Evolutionary conservation across 495 filamentous ascomycete species (phyloP).

Genomic region (Peziza echinospora): DNA sequence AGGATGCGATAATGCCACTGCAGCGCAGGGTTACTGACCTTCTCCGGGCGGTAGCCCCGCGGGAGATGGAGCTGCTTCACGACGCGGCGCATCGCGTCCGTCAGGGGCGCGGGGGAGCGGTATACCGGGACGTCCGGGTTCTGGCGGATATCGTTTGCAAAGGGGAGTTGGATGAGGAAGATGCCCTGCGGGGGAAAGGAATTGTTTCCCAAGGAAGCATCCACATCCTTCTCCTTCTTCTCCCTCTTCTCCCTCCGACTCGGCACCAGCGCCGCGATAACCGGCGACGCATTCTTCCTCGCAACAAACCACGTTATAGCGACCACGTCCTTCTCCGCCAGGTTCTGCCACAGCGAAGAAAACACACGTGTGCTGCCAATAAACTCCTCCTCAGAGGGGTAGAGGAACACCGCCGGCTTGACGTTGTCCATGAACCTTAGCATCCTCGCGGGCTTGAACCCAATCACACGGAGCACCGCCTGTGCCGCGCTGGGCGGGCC

Average conservation of each 20-base stretch:
- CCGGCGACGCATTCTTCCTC: conserved; percentile 52
- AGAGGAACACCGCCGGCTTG: conserved; percentile 75
- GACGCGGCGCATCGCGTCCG: conserved; percentile 58
- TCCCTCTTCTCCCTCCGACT: conserved; percentile 49
- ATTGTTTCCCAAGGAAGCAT: too few relatives aligned
- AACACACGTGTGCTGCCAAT: conserved; percentile 86
- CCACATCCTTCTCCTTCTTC: conserved; percentile 38
- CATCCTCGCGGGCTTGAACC: conserved; percentile 64
- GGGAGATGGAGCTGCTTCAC: conserved; percentile 80
- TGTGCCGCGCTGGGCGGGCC: too few relatives aligned
- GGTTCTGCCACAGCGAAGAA: conserved; percentile 70
- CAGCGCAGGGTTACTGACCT: conserved; percentile 82
- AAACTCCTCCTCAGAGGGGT: conserved; percentile 75
- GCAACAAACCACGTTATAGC: conserved; percentile 79
- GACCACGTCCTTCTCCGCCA: conserved; percentile 53
- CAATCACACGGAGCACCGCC: conserved; percentile 69
- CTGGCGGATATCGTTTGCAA: conserved; percentile 70
- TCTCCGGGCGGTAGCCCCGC: conserved; percentile 63
- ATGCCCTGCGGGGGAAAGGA: conserved; percentile 80
- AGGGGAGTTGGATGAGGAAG: conserved; percentile 76
- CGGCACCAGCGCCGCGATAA: conserved; percentile 60
- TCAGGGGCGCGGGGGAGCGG: conserved; percentile 44
- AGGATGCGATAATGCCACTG: conserved; percentile 97
- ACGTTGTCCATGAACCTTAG: conserved; percentile 70
- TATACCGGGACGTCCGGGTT: conserved; percentile 35